Evolutionary conservation across 768 basidiomycete genomes (phyloP).

Genomic region (Kwoniella dendrophila): DNA sequence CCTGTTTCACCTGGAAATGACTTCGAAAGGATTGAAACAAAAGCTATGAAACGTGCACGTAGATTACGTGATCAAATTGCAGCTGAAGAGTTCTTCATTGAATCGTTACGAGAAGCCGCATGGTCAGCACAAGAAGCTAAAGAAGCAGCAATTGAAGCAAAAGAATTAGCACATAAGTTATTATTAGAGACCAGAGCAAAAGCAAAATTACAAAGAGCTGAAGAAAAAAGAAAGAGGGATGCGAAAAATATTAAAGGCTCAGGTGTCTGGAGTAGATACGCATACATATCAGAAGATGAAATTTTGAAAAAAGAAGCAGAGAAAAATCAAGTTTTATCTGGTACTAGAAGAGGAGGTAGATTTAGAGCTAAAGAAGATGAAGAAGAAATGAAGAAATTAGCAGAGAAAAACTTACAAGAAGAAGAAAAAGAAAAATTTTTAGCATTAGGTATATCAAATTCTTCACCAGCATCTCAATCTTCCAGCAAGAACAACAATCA

Average conservation of each 20-base stretch:
- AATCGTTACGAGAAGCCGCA: constrained; percentile 32
- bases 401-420: constrained; percentile 13
- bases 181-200: constrained; percentile 28
- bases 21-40: constrained; percentile 10
- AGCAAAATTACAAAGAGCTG: constrained; percentile 23
- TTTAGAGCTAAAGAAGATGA: constrained; percentile 43
- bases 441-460: background rate
- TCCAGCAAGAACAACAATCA: background rate
- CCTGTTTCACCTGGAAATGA: constrained; percentile 21
- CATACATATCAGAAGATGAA: constrained; percentile 39
- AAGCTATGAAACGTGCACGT: constrained; percentile 17
- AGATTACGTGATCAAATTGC: constrained; percentile 25
- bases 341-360: constrained; percentile 38
- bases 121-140: constrained; percentile 35
- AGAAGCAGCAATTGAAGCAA: constrained; percentile 22
- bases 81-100: constrained; percentile 34
- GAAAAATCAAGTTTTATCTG: constrained; percentile 24
- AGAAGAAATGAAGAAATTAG: constrained; percentile 35
- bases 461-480: background rate
- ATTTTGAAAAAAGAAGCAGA: constrained; percentile 27
- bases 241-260: constrained; percentile 40
- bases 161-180: constrained; percentile 22
- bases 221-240: constrained; percentile 32
- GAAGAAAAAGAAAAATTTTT: constrained; percentile 6
- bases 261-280: constrained; percentile 46